phyloP scores from a whole-genome alignment of 2,329 filamentous ascomycete genomes.

The Colletotrichum tofieldiae region DNA sequence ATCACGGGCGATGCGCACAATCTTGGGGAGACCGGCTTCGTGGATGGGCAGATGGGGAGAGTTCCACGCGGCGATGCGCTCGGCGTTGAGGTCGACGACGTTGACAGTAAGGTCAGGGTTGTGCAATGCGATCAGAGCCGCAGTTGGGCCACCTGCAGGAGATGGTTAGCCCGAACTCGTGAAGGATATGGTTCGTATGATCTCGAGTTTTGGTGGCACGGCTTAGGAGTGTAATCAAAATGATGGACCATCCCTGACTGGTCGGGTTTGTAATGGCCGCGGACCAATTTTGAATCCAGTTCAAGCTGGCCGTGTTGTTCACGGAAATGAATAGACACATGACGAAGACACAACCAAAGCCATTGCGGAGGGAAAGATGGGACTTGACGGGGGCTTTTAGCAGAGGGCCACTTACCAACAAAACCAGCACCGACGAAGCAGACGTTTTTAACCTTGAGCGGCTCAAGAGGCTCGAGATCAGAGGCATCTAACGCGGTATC shows the following conservation, averaged over 20 bases:
- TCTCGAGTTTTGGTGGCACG: neutral
- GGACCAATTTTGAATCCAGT: neutral
- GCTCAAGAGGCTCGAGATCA: slow-evolving; percentile 37
- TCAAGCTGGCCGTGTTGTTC: neutral
- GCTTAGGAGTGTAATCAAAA: neutral
- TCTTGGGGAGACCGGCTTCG: slow-evolving; percentile 79
- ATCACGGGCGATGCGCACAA: slow-evolving; percentile 77
- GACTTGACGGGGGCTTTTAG: slow-evolving; percentile 6
- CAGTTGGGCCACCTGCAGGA: slow-evolving; percentile 77
- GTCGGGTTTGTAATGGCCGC: neutral
- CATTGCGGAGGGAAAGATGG: neutral
- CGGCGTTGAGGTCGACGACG: slow-evolving; percentile 80
- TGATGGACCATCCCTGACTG: neutral
- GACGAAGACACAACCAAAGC: neutral
- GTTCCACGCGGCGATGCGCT: slow-evolving; percentile 81
- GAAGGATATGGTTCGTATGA: neutral
- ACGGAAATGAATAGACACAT: neutral
- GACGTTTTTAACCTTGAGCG: slow-evolving; percentile 63
- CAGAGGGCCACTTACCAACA: slow-evolving; percentile 71
- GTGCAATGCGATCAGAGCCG: slow-evolving; percentile 80
- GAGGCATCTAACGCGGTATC: neutral
- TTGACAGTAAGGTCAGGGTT: slow-evolving; percentile 80
- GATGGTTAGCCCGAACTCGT: slow-evolving; percentile 24
- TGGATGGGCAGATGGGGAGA: slow-evolving; percentile 82
- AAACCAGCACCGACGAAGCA: slow-evolving; percentile 85